Evolutionary conservation across 1,139 yeast species (phyloP), one percentile per base, ranked within the genome.

Genomic region (Scheffersomyces titani): DNA sequence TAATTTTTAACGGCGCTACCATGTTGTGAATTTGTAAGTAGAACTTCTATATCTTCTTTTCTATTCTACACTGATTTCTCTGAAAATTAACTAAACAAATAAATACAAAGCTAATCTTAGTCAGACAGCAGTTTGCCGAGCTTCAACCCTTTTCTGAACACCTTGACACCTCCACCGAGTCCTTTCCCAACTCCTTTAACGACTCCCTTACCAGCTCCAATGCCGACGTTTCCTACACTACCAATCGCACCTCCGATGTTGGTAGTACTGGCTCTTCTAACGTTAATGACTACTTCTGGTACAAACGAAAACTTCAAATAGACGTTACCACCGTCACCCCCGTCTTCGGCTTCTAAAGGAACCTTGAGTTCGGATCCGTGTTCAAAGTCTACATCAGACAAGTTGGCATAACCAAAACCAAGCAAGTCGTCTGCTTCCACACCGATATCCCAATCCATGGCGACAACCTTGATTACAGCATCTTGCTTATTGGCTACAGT

Each of bases 371-470:
- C 87, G 13, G 80, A 75, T 16, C 82, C 81, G 51, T 80, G 80
- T 44, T 81, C 76, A 13, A 88, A 84, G 63, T 88, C 87, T 49
- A 94, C 78, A 13, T 86, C 85, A 0, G 83, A 72, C 60, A 94
- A 74, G 19, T 85, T 81, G 57, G 92, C 70, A 30, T 68, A 65
- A n/a, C 88, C 92, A 45, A 75, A 75, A 56, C 98, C 97, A 57
- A 94, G 79, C 59, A 82, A 78, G 71, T 94, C 98, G 71, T 94
- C 96, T 60, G 83, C 85, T 61, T 87, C 91, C 36, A 90, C 86
- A 61, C 97, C 97, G 63, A 93, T 85, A 73, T 94, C 99, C 97
- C 98, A 93, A 70, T 94, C 99, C 65, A 71, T 81, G 44, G 90
- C 85, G 56, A 80, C 83, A 52, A 90, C 78, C 58, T 76, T 76